Conservation (phyloP, 192 early-diverging fungal genomes). For the Spinellus fusiger region DNA sequence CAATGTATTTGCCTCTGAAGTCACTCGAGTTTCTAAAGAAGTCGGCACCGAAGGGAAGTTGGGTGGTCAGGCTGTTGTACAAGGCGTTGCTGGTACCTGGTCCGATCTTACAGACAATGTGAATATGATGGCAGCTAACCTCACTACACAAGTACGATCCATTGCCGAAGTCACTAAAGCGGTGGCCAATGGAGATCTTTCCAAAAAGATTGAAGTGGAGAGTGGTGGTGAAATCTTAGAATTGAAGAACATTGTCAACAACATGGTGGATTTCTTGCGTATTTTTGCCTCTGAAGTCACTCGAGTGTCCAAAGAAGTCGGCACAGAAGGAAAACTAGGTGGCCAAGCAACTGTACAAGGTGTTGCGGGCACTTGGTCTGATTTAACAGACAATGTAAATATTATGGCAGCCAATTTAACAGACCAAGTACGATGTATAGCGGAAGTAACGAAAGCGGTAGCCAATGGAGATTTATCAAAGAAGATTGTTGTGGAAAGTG, state of each 20-base stretch:
- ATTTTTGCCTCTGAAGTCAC: conserved; percentile 48
- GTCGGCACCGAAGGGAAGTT: conserved; percentile 69
- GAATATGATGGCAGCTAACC: conserved; percentile 56
- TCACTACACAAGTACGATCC: conserved; percentile 62
- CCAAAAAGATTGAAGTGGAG: conserved; percentile 55
- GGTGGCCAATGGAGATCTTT: conserved; percentile 50
- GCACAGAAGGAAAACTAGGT: conserved; percentile 7
- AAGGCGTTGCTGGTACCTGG: conserved; percentile 71
- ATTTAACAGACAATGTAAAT: conserved; percentile 64
- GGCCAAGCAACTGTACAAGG: conserved; percentile 17
- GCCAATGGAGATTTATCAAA: conserved; percentile 54
- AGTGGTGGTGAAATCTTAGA: conserved; percentile 63
- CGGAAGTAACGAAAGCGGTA: conserved; percentile 55
- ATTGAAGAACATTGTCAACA: conserved; percentile 68
- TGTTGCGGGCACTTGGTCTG: conserved; percentile 65
- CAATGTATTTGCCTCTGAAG: conserved; percentile 52
- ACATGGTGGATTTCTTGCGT: conserved; percentile 71
- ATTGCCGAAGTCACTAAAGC: conserved; percentile 59
- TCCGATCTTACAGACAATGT: conserved; percentile 67
- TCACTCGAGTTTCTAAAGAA: conserved; percentile 55
- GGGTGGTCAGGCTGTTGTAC: conserved; percentile 67
- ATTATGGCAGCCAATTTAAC: conserved; percentile 65
- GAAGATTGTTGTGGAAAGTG: conserved; percentile 51
- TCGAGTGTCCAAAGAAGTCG: conserved; percentile 9
- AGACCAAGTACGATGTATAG: conserved; percentile 56